These are phyloP conservation scores for Sphagnum tenellum DNA, from an alignment of 225 moss, liverwort and hornwort species.

Conservation along the genomic window DNA sequence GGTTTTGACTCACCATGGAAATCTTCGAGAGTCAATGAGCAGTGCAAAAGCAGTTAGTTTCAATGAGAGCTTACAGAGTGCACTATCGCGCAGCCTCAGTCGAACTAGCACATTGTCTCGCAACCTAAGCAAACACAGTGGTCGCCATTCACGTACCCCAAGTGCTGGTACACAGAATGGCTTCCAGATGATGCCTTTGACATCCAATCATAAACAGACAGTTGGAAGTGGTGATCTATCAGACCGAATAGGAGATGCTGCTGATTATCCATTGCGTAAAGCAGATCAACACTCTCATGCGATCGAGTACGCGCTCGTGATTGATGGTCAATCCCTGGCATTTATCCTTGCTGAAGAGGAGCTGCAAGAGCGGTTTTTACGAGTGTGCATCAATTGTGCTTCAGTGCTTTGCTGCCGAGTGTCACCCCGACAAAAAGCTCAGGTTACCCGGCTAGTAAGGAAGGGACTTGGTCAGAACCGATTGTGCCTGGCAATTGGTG, in stretches of 20 bases:
- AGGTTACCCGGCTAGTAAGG: conserved; percentile 73
- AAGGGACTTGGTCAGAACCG: conserved; percentile 72
- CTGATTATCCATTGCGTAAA: conserved; percentile 7
- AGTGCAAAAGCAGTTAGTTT: conserved; percentile 32
- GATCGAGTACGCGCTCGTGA: conserved; percentile 63
- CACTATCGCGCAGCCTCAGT: conserved; percentile 23
- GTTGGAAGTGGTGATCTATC: conserved; percentile 38
- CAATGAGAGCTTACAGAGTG: conserved; percentile 28
- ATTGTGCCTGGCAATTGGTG: conserved; percentile 84
- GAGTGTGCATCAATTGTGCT: conserved; percentile 68
- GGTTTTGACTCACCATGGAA: conserved; percentile 25
- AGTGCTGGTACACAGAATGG: conserved; percentile 21
- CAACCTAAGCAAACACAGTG: conserved; percentile 20
- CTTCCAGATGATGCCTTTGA: conserved; percentile 25
- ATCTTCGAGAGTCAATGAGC: conserved; percentile 33
- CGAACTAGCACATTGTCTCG: conserved; percentile 22
- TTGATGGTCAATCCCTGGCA: conserved; percentile 82
- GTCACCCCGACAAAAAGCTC: conserved; percentile 84
- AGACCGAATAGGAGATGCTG: conserved; percentile 25
- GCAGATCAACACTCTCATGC: conserved; percentile 1
- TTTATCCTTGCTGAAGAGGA: conserved; percentile 50
- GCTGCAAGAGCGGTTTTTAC: conserved; percentile 62
- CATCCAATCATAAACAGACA: conserved; percentile 19
- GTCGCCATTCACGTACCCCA: conserved; percentile 36
- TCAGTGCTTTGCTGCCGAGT: conserved; percentile 94